Percentiles rank a stretch among this genome's conserved stretches.
phyloP scores from a whole-genome alignment of 352 stramenopile genomes.

The Phytophthora pinifolia region DNA sequence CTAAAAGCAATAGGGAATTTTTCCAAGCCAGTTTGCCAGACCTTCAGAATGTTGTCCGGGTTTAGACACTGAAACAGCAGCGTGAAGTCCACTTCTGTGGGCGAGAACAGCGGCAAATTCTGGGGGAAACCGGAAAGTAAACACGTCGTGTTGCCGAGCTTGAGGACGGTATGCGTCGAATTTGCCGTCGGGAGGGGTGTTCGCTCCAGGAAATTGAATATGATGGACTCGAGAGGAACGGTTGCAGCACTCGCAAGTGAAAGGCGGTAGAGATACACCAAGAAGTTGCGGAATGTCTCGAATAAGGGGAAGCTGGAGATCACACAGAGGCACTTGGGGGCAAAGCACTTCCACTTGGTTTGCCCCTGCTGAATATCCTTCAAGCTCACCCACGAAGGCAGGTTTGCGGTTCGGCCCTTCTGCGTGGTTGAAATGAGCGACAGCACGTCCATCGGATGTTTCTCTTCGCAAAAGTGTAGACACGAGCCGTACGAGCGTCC shows the following conservation, averaged over 20 bases:
- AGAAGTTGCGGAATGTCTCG: slow-evolving; percentile 47
- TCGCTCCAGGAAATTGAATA: slow-evolving; percentile 57
- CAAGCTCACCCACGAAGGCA: slow-evolving; percentile 69
- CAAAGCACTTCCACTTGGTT: slow-evolving; percentile 53
- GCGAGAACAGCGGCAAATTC: slow-evolving; percentile 36
- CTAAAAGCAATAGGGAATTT: neutral
- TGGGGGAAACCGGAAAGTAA: slow-evolving; percentile 35
- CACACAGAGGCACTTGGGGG: slow-evolving; percentile 67
- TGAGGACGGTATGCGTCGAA: slow-evolving; percentile 37
- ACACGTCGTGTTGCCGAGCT: slow-evolving; percentile 35
- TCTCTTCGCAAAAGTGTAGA: slow-evolving; percentile 67
- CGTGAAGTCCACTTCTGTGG: slow-evolving; percentile 67
- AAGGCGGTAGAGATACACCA: slow-evolving; percentile 52
- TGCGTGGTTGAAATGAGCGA: slow-evolving; percentile 52
- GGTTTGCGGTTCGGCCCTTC: slow-evolving; percentile 39
- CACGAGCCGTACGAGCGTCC: slow-evolving; percentile 55
- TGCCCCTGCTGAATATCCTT: slow-evolving; percentile 68
- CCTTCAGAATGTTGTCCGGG: slow-evolving; percentile 67
- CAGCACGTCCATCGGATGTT: slow-evolving; percentile 60
- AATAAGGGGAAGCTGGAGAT: slow-evolving; percentile 59
- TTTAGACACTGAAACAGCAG: slow-evolving; percentile 71
- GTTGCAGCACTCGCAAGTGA: slow-evolving; percentile 28
- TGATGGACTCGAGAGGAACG: slow-evolving; percentile 44
- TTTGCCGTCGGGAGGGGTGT: slow-evolving; percentile 39
- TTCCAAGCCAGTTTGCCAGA: slow-evolving; percentile 10